Evolutionary conservation across 2,329 filamentous ascomycete species (phyloP).

Genomic region (Boeremia exigua): DNA sequence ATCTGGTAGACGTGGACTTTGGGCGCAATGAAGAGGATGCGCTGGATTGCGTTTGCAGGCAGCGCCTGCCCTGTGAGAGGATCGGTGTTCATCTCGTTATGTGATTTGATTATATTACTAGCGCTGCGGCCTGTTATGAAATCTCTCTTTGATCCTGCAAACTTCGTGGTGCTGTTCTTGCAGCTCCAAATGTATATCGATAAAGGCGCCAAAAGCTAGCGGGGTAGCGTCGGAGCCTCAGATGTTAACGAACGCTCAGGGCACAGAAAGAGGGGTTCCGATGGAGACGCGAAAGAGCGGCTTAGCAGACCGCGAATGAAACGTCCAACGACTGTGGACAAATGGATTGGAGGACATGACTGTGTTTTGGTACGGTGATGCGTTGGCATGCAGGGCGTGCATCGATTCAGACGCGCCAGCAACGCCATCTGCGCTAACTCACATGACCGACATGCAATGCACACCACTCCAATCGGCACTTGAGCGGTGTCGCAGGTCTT

Average conservation of each 20-base stretch:
- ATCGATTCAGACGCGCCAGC: constrained; percentile 13
- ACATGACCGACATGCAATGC: constrained; percentile 19
- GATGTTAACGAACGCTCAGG: constrained; percentile 11
- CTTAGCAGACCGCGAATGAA: constrained; percentile 26
- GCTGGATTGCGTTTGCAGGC: constrained; percentile 79
- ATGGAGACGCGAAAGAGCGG: constrained; percentile 25
- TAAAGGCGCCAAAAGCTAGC: constrained; percentile 16
- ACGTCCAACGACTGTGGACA: constrained; percentile 38
- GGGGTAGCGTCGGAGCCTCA: constrained; percentile 24
- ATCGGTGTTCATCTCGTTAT: constrained; percentile 66
- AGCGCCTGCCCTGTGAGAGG: constrained; percentile 72
- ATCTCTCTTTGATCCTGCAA: neutral
- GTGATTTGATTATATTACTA: neutral
- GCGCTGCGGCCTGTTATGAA: neutral
- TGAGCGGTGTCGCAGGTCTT: constrained; percentile 9
- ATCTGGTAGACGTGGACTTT: constrained; percentile 87
- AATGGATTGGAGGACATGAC: constrained; percentile 39
- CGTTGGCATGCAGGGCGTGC: constrained; percentile 37
- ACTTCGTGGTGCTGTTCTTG: constrained; percentile 5
- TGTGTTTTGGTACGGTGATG: constrained; percentile 40
- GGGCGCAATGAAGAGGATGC: constrained; percentile 77
- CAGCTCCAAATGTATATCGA: constrained; percentile 1
- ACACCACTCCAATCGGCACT: constrained; percentile 25
- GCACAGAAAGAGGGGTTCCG: constrained; percentile 21
- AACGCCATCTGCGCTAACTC: constrained; percentile 11